Conservation (phyloP, 2,329 filamentous ascomycete species). For the Botrytis medusae region DNA sequence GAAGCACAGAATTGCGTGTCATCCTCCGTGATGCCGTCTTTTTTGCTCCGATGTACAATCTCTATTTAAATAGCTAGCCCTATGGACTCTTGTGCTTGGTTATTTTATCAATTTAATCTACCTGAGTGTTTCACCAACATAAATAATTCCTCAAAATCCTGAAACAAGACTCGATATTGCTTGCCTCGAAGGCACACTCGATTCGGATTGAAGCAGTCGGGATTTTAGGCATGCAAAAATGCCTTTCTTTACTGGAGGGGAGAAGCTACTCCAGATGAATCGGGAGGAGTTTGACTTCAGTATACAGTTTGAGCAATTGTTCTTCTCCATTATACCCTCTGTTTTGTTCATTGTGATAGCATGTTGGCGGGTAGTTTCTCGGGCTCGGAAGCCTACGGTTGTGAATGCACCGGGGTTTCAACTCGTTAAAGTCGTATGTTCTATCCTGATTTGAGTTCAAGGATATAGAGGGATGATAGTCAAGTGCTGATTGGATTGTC, state of each 20-base stretch:
- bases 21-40: neutral
- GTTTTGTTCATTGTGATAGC: conserved; percentile 37
- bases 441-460: neutral
- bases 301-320: conserved; percentile 40
- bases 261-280: conserved; percentile 38
- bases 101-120: neutral
- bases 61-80: neutral
- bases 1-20: neutral
- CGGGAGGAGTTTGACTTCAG: conserved; percentile 39
- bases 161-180: neutral
- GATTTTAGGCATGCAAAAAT: conserved; percentile 19
- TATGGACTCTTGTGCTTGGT: neutral
- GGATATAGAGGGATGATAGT: neutral
- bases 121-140: neutral
- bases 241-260: conserved; percentile 27
- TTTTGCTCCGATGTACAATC: neutral
- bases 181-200: neutral
- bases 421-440: conserved; percentile 37
- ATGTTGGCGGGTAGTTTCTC: conserved; percentile 37
- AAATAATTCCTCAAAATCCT: neutral
- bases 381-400: conserved; percentile 38
- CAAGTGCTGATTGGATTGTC: conserved; percentile 30
- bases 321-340: conserved; percentile 40
- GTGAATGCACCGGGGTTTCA: conserved; percentile 38
- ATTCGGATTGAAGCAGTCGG: neutral